Evolutionary conservation across 139 green algal species (phyloP).

Genomic region (Diplosphaera chodatii): DNA sequence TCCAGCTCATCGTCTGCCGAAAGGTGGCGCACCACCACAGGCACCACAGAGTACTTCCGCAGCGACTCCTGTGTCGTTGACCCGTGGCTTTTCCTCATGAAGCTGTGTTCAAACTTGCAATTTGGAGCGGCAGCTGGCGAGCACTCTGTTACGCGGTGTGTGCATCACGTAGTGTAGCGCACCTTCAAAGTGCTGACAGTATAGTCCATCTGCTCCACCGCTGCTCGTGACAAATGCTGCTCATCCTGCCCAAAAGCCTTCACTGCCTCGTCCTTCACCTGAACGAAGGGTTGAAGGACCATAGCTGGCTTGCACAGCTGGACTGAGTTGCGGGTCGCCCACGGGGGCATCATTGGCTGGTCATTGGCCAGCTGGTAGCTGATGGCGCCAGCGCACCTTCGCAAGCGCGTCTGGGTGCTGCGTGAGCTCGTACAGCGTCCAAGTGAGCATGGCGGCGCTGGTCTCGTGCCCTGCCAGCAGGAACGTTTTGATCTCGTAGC

Average conservation of each 20-base stretch:
- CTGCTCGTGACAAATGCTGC: constrained; percentile 29
- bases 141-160: too few relatives aligned
- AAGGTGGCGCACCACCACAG: constrained; percentile 73
- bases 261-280: constrained; percentile 47
- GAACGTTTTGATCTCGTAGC: constrained; percentile 96
- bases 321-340: too few relatives aligned
- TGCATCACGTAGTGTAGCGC: too few relatives aligned
- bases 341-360: too few relatives aligned
- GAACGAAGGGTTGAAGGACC: too few relatives aligned
- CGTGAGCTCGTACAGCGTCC: constrained; percentile 74
- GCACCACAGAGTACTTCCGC: constrained; percentile 86
- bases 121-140: too few relatives aligned
- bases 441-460: constrained; percentile 87
- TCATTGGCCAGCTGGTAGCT: too few relatives aligned
- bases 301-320: too few relatives aligned
- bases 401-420: constrained; percentile 21
- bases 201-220: constrained; percentile 70
- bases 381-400: too few relatives aligned
- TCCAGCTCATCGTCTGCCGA: constrained; percentile 61
- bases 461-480: constrained; percentile 94
- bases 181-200: constrained; percentile 78
- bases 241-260: constrained; percentile 38
- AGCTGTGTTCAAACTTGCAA: too few relatives aligned
- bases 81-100: too few relatives aligned
- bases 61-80: constrained; percentile 55